These are phyloP conservation scores for Cyclocybe cylindracea DNA, from an alignment of 768 basidiomycete species.

Conservation along the genomic window DNA sequence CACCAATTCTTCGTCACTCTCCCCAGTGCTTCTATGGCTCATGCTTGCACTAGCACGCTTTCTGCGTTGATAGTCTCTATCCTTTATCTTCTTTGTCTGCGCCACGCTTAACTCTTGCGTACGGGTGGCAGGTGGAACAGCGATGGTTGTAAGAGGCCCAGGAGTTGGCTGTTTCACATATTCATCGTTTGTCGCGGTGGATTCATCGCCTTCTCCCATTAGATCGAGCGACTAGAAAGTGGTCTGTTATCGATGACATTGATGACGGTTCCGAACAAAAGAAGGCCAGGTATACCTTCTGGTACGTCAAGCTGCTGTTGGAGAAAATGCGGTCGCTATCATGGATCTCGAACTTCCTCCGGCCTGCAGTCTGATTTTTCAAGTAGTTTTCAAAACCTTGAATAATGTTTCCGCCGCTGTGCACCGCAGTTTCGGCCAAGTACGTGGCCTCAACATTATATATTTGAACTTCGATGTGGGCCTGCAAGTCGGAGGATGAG, in stretches of 20 bases:
- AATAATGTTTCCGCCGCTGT: slow-evolving; percentile 85
- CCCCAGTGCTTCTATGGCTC: slow-evolving; percentile 63
- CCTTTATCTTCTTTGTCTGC: slow-evolving; percentile 76
- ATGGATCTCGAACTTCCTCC: slow-evolving; percentile 74
- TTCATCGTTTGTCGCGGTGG: slow-evolving; percentile 57
- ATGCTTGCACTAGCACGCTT: slow-evolving; percentile 59
- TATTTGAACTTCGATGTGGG: slow-evolving; percentile 76
- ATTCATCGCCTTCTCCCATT: slow-evolving; percentile 69
- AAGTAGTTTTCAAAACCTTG: slow-evolving; percentile 87
- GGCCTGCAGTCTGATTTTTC: slow-evolving; percentile 68
- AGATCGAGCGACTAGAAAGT: slow-evolving; percentile 69
- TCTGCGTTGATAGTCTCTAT: slow-evolving; percentile 78
- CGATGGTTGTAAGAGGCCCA: slow-evolving; percentile 65
- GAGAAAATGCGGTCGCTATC: slow-evolving; percentile 84
- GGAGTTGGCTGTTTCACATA: slow-evolving; percentile 67
- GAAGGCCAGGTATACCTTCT: slow-evolving; percentile 52
- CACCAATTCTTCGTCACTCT: slow-evolving; percentile 74
- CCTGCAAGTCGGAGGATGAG: slow-evolving; percentile 39
- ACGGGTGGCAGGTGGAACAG: slow-evolving; percentile 72
- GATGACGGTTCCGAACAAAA: slow-evolving; percentile 1
- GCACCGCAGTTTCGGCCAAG: slow-evolving; percentile 72
- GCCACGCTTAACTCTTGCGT: slow-evolving; percentile 68
- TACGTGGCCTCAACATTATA: slow-evolving; percentile 77
- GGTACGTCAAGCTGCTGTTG: slow-evolving; percentile 74
- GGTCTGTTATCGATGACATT: slow-evolving; percentile 5